These are phyloP conservation scores for Colletotrichum caudatum DNA, from an alignment of 2,329 filamentous ascomycete species.

Conservation along the genomic window DNA sequence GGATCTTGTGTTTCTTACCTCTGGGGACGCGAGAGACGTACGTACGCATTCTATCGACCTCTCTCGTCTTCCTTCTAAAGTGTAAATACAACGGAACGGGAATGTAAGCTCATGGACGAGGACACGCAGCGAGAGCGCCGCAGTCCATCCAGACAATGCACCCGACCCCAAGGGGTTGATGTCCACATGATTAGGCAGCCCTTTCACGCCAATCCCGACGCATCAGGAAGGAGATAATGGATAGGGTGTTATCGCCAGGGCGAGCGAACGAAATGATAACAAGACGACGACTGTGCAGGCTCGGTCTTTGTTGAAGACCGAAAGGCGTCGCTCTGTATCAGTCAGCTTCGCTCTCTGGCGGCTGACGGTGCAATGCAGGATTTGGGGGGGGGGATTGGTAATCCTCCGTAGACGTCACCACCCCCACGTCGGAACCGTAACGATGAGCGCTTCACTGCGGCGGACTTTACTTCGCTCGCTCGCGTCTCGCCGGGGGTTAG, in stretches of 20 bases:
- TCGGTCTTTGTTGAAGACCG: conserved; percentile 17
- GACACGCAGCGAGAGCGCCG: neutral
- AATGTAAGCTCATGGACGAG: neutral
- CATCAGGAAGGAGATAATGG: too few species aligned
- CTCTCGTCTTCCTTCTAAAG: neutral
- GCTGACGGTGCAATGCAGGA: neutral
- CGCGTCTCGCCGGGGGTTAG: too few species aligned
- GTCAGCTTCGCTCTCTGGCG: neutral
- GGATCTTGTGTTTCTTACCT: neutral
- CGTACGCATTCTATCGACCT: neutral
- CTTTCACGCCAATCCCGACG: neutral
- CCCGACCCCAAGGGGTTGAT: neutral
- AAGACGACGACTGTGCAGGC: too few species aligned
- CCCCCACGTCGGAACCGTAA: too few species aligned
- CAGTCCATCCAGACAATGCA: neutral
- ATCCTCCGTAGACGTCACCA: neutral
- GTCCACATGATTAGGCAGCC: neutral
- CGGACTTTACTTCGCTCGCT: neutral
- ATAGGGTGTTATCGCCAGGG: neutral
- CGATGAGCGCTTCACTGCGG: neutral
- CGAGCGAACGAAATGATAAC: neutral
- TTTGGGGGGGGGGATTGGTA: conserved; percentile 4
- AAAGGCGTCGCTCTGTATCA: too few species aligned
- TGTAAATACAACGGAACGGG: neutral
- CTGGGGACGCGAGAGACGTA: neutral